Evolutionary conservation across 192 early-diverging fungal species (phyloP), one percentile per base, ranked within the genome.

Genomic region (Coemansia sp.): DNA sequence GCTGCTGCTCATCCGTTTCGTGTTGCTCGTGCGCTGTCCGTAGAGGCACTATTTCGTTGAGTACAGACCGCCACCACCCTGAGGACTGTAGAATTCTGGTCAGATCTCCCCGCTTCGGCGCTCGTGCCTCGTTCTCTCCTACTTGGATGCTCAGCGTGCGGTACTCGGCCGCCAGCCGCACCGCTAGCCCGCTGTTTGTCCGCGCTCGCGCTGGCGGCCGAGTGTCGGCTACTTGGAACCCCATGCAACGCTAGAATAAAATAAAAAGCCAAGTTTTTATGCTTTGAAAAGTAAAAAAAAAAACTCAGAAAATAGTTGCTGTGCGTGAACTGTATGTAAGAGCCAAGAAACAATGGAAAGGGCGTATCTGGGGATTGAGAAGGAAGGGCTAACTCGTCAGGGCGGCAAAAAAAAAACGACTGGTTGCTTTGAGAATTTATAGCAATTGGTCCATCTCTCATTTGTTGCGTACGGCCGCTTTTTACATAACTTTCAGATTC

Each of bases 131-230:
- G 33, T 18, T 48, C 21, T 75, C 71, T 28, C 69, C 58, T 13
- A 83, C 53, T 55, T 83, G 81, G 58, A 79, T 63, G 48, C 72
- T 75, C 9, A 83, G 69, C 39, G 81, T 79, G 52, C 77, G 81
- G 72, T 75, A 83, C 63, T 83, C 80, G 25, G 68, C 63, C 4
- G 80, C 74, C 28, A 76, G 56, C 20, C 37, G 75, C 48, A 56
- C 62, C 56, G 43, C 43, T 48, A 35, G 33, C 33, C 28, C 37
- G 40, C n/a, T 34, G 31, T 20, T 34, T 43, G 48, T 10, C 30
- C 18, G 20, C 4, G 30, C 30, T n/a, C 13, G 10, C 20, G 48
- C 9, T n/a, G 23, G 23, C 48, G 58, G 65, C 25, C 61, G 28
- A 12, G 56, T 12, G 29, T 68, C 66, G 13, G 26, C 35, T 15